phyloP scores from a whole-genome alignment of 2,329 filamentous ascomycete species.

The Fusarium algeriense region DNA sequence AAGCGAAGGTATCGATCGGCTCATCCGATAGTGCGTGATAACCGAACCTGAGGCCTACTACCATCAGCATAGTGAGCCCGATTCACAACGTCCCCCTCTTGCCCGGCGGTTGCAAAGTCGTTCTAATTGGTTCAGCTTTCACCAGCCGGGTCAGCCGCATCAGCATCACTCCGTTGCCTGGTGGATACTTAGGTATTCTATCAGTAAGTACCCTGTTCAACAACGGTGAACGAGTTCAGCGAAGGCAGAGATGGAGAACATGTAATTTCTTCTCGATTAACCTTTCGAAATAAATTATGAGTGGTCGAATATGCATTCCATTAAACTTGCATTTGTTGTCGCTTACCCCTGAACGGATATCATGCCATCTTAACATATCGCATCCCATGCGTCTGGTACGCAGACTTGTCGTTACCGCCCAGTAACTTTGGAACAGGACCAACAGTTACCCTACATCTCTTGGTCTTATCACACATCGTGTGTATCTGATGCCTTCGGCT shows the following conservation, averaged over 20 bases:
- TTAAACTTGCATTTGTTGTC: constrained; percentile 25
- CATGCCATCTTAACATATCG: constrained; percentile 1
- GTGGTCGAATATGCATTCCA: constrained; percentile 27
- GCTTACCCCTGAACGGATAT: constrained; percentile 3
- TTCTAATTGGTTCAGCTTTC: constrained; percentile 30
- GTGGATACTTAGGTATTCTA: constrained; percentile 17
- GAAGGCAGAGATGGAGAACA: neutral
- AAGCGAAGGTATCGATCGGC: constrained; percentile 29
- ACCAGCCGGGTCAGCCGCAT: constrained; percentile 14
- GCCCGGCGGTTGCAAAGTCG: constrained; percentile 28
- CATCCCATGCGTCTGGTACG: neutral
- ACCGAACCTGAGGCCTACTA: constrained; percentile 25
- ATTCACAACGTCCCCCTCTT: constrained; percentile 6
- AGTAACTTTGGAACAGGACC: neutral
- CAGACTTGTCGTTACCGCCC: constrained; percentile 17
- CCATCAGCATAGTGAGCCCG: constrained; percentile 11
- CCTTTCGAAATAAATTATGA: constrained; percentile 18
- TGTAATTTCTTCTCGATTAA: neutral
- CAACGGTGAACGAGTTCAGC: neutral
- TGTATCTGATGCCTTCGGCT: neutral
- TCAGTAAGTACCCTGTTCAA: constrained; percentile 4
- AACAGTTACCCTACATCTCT: constrained; percentile 19
- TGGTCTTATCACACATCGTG: neutral
- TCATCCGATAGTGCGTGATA: constrained; percentile 43
- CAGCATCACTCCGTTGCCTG: constrained; percentile 28